A percentile compares a stretch with the other conserved stretches of the same genome.
phyloP scores from a whole-genome alignment of 257 asterid species.

The Nicotiana tomentosiformis region DNA sequence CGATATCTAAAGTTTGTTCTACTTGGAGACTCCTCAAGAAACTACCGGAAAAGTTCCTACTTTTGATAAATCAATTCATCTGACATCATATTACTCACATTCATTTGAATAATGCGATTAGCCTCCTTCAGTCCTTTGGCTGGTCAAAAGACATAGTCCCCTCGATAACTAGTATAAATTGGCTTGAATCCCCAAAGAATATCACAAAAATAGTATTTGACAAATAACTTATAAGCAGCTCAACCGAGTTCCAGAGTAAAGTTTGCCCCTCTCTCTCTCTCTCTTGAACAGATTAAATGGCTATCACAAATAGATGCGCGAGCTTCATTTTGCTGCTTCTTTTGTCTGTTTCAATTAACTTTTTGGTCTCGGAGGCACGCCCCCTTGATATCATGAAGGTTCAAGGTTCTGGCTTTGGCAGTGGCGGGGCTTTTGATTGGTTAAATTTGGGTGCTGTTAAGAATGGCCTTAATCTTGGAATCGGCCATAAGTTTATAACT shows the following conservation, averaged over 20 bases:
- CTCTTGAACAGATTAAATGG: background rate
- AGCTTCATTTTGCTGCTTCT: constrained; percentile 5
- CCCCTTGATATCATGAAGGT: constrained; percentile 18
- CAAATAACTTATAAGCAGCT: background rate
- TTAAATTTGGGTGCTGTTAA: constrained; percentile 8
- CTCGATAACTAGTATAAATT: constrained; percentile 9
- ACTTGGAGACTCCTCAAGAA: constrained; percentile 31
- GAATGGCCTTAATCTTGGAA: constrained; percentile 16
- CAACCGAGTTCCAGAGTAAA: background rate
- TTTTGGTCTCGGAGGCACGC: constrained; percentile 27
- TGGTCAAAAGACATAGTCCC: constrained; percentile 2
- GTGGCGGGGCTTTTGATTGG: background rate
- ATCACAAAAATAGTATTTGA: background rate
- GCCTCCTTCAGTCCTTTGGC: background rate
- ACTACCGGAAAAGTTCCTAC: constrained; percentile 27
- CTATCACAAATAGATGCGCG: background rate
- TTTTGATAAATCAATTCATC: background rate
- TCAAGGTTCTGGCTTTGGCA: background rate
- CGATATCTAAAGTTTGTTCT: background rate
- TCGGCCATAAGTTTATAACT: background rate
- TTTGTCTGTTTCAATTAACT: constrained; percentile 12
- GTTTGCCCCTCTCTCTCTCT: constrained; percentile 10
- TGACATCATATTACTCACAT: constrained; percentile 13
- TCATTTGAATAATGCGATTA: constrained; percentile 21
- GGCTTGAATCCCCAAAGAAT: background rate